Evolutionary conservation across 371 early-diverging fungal genomes (phyloP).

Genomic region (Circinella minor): DNA sequence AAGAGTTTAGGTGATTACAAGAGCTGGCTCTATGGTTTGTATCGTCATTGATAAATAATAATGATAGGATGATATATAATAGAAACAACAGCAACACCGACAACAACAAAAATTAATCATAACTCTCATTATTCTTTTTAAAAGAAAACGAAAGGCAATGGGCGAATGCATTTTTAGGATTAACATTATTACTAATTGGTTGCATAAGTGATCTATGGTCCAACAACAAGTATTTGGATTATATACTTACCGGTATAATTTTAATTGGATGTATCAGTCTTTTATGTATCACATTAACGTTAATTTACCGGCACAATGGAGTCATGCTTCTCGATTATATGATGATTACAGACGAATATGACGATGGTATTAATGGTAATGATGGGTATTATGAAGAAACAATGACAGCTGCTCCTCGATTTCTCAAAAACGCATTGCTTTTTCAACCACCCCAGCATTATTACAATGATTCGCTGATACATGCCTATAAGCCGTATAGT

Average conservation of each 20-base stretch:
- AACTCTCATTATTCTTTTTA: background rate
- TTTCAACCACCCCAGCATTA: constrained; percentile 8
- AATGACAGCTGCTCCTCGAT: constrained; percentile 26
- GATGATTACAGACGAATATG: constrained; percentile 19
- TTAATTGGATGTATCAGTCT: background rate
- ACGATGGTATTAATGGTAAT: constrained; percentile 17
- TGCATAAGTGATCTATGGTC: constrained; percentile 6
- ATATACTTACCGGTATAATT: background rate
- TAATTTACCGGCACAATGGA: constrained; percentile 13
- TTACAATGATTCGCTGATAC: constrained; percentile 10
- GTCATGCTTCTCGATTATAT: constrained; percentile 23
- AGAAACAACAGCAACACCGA: background rate
- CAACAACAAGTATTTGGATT: background rate
- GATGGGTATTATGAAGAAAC: background rate
- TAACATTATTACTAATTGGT: constrained; percentile 1
- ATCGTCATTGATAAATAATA: constrained; percentile 1
- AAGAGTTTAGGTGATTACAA: constrained; percentile 40
- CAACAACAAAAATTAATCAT: background rate
- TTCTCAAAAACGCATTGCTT: constrained; percentile 37
- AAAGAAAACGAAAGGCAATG: constrained; percentile 17
- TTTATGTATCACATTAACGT: background rate
- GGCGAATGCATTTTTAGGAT: constrained; percentile 9
- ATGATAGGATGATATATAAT: background rate
- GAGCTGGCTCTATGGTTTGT: constrained; percentile 39
- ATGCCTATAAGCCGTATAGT: constrained; percentile 47